Evolutionary conservation across 176 grass and related monocot genomes (phyloP).

Genomic region (Eleusine indica): DNA sequence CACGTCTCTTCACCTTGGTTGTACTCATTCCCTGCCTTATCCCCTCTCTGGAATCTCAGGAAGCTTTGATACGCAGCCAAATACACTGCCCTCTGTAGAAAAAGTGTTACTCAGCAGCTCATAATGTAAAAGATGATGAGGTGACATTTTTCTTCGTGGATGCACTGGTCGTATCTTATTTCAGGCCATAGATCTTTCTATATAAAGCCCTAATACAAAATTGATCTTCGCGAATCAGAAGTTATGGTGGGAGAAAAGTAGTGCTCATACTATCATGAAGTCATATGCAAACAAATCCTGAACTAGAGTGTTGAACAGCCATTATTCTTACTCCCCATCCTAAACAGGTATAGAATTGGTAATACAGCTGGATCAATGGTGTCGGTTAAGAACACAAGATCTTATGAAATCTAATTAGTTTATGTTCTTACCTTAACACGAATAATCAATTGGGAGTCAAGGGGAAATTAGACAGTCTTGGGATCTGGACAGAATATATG

Average conservation of each 20-base stretch:
- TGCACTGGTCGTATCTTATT: not conserved
- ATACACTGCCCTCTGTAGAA: slow-evolving; percentile 44
- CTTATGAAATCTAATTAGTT: not conserved
- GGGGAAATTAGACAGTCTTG: not conserved
- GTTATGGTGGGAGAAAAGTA: too few relatives aligned
- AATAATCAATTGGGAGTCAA: slow-evolving; percentile 20
- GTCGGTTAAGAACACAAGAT: too few relatives aligned
- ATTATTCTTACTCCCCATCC: too few relatives aligned
- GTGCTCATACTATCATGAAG: too few relatives aligned
- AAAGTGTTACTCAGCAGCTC: not conserved
- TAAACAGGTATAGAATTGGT: too few relatives aligned
- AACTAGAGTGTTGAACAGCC: too few relatives aligned
- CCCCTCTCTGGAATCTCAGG: not conserved
- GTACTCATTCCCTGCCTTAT: slow-evolving; percentile 63
- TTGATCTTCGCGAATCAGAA: not conserved
- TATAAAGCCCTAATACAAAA: not conserved
- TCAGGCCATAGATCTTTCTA: not conserved
- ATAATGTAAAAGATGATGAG: not conserved
- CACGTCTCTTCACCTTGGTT: slow-evolving; percentile 83
- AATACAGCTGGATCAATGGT: too few relatives aligned
- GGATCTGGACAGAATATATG: slow-evolving; percentile 38
- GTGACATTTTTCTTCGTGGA: not conserved
- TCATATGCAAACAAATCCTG: too few relatives aligned
- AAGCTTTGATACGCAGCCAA: not conserved
- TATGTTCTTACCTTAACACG: not conserved